phyloP scores from a whole-genome alignment of 371 early-diverging fungal genomes.

The Mucor irregularis region DNA sequence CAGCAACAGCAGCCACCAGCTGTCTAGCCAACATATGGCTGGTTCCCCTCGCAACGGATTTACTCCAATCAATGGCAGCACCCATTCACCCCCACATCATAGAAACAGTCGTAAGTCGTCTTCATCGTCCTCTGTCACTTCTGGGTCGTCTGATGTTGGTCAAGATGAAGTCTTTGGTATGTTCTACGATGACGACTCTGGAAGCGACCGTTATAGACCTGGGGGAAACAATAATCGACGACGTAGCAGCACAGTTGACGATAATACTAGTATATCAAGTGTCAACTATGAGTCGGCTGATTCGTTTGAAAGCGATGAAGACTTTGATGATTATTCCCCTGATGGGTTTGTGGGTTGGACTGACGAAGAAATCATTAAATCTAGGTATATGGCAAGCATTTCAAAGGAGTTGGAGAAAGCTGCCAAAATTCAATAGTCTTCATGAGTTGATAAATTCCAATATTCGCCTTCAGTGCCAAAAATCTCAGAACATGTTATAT shows the following conservation, averaged over 20 bases:
- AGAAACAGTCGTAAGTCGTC: conserved; percentile 15
- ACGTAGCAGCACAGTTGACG: neutral
- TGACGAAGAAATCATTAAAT: conserved; percentile 45
- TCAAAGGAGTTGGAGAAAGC: conserved; percentile 33
- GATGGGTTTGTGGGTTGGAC: conserved; percentile 44
- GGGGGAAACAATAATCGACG: neutral
- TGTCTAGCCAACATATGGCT: neutral
- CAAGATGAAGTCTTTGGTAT: conserved; percentile 49
- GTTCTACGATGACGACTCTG: conserved; percentile 38
- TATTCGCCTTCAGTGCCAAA: too few species aligned
- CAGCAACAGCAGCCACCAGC: neutral
- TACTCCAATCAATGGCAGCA: conserved; percentile 4
- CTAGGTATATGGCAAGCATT: conserved; percentile 24
- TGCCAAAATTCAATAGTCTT: too few species aligned
- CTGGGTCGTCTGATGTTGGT: conserved; percentile 21
- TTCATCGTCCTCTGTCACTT: conserved; percentile 5
- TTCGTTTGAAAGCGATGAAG: conserved; percentile 21
- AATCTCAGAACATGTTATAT: too few species aligned
- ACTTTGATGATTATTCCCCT: conserved; percentile 14
- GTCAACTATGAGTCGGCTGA: conserved; percentile 8
- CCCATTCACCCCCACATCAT: neutral
- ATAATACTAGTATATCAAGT: conserved; percentile 4
- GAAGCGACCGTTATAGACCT: neutral
- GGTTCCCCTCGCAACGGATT: neutral
- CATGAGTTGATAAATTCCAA: too few species aligned